Base-by-base conservation (phyloP, 1,284 basidiomycete genomes). In the Puccinia horiana region DNA sequence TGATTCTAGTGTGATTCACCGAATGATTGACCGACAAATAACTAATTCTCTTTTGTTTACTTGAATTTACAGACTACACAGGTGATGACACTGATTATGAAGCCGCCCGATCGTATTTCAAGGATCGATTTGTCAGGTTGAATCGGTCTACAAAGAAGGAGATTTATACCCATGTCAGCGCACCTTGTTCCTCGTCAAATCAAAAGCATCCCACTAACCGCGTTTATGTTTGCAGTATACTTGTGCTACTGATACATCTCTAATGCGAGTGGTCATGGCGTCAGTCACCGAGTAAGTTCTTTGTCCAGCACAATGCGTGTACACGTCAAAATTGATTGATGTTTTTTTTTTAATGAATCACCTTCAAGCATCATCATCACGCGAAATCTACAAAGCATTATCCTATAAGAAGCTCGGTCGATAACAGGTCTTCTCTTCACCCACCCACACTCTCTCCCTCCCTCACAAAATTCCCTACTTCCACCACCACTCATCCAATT, bases 231-330 rank as follows among this genome's bases (percentile, higher is more conserved):
- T 29, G 37, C 87, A 81, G 80, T 92, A 92, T 83, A 97, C 96
- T 52, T 96, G 93, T 54, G 96, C 96, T 26, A 96, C 95, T 65
- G 95, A 98, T 88, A 95, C 94, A 0, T 92, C 90, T n/a, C 90
- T 96, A 89, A 88, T 98, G 83, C 90, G 93, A 85, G 94, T 96
- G 42, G 93, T 97, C 54, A 96, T 98, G 95, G 93, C 92, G 83
- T 94, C 94, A 83, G 94, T 94, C 6, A 81, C 80, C 16, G 80
- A 81, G 80, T 81, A 29, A 49, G 80, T 56, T 8, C 67, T 49
- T 20, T 20, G 40, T 49, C 14, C 54, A 35, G 5, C 11, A 6
- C 20, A 8, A 16, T 18, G 9, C 11, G 2, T 29, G n/a, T 35
- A n/a, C 8, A 4, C 42, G n/a, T 37, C 26, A 4, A n/a, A 35